Percentiles rank a stretch among this genome's conserved stretches.
Conservation (phyloP, 2,329 filamentous ascomycete genomes). For the Podosphaera xanthii region DNA sequence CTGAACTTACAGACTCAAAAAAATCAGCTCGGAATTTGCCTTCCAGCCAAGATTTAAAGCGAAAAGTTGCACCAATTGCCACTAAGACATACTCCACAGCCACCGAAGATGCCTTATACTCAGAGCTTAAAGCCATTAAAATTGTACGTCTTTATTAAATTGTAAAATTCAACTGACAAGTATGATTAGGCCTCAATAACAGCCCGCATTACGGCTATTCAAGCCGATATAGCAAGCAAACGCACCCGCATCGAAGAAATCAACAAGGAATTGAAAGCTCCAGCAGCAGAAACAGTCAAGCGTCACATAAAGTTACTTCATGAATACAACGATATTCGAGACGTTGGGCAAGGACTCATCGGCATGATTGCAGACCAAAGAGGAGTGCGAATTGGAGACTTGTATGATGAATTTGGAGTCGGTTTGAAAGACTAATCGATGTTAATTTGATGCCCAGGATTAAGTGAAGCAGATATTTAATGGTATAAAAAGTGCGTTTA, state of each 20-base stretch:
- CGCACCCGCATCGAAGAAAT: slow-evolving; percentile 18
- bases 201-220: slow-evolving; percentile 23
- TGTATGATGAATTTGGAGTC: slow-evolving; percentile 17
- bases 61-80: background rate
- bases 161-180: background rate
- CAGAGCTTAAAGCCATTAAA: background rate
- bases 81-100: background rate
- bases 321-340: slow-evolving; percentile 48
- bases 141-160: background rate
- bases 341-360: slow-evolving; percentile 41
- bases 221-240: slow-evolving; percentile 13
- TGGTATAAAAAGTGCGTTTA: too few species aligned
- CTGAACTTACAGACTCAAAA: background rate
- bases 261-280: slow-evolving; percentile 13
- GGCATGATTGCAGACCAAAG: slow-evolving; percentile 43
- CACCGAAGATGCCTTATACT: background rate
- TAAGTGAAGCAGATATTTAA: too few species aligned
- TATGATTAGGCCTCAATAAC: slow-evolving; percentile 15
- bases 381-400: slow-evolving; percentile 22
- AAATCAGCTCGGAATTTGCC: background rate
- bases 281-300: slow-evolving; percentile 27
- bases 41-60: background rate
- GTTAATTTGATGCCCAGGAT: background rate
- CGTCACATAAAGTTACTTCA: slow-evolving; percentile 42
- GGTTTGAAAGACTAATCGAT: slow-evolving; percentile 11